Evolutionary conservation across 768 basidiomycete species (phyloP).

Genomic region (Trametes cinnabarina): DNA sequence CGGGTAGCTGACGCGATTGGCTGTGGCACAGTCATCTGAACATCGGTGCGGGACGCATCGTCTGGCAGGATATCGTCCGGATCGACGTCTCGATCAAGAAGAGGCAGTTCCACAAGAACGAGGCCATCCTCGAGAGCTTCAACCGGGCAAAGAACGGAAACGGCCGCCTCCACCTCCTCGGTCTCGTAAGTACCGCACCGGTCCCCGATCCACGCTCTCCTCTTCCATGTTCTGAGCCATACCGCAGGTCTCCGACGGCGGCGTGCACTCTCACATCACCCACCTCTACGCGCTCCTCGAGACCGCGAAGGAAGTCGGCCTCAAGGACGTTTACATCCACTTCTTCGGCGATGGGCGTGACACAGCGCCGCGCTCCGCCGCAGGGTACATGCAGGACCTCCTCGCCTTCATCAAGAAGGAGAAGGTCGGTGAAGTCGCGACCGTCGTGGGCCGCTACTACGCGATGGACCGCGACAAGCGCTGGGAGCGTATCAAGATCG

Average conservation of each 20-base stretch:
- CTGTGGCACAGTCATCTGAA: conserved; percentile 75
- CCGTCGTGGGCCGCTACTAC: conserved; percentile 88
- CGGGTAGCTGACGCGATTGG: background rate
- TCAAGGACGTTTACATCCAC: conserved; percentile 87
- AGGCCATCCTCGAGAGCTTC: conserved; percentile 67
- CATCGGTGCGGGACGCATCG: conserved; percentile 90
- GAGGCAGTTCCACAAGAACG: conserved; percentile 77
- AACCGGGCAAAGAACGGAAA: conserved; percentile 78
- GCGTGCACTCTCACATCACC: conserved; percentile 93
- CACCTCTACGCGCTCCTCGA: conserved; percentile 90
- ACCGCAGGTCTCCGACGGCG: conserved; percentile 82
- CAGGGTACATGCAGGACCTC: conserved; percentile 74
- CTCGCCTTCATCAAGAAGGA: conserved; percentile 76
- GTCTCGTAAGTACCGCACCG: conserved; percentile 53
- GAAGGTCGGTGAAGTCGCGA: conserved; percentile 77
- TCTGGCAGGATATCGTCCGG: conserved; percentile 97
- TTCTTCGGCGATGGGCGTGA: conserved; percentile 95
- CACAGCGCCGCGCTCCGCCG: conserved; percentile 83
- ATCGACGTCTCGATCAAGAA: conserved; percentile 94
- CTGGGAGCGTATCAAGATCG: conserved; percentile 91
- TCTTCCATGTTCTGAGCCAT: background rate
- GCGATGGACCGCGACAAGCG: conserved; percentile 97
- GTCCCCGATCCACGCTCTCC: background rate
- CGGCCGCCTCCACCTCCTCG: conserved; percentile 85
- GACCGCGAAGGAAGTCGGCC: conserved; percentile 80